phyloP scores from a whole-genome alignment of 2,329 filamentous ascomycete species.

The Fusarium kyushuense region DNA sequence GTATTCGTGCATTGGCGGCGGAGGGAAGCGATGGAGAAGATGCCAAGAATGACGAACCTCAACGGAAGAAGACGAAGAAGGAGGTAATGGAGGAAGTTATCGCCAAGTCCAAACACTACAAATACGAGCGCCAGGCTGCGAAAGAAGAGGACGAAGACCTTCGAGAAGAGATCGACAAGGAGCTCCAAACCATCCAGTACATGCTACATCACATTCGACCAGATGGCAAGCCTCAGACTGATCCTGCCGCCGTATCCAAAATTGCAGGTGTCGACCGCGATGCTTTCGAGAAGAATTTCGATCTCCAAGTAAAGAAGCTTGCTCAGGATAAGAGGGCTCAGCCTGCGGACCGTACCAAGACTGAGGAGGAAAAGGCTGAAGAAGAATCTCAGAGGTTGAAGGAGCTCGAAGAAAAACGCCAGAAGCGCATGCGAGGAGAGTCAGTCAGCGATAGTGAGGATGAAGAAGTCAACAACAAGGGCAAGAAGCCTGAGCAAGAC shows the following conservation, averaged over 20 bases:
- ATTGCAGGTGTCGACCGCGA: conserved; percentile 70
- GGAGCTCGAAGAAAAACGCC: conserved; percentile 83
- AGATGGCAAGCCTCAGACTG: conserved; percentile 52
- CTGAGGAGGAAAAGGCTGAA: conserved; percentile 84
- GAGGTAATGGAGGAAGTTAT: conserved; percentile 99
- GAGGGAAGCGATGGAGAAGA: conserved; percentile 63
- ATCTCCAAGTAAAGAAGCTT: conserved; percentile 83
- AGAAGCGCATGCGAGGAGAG: conserved; percentile 89
- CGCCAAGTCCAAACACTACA: conserved; percentile 95
- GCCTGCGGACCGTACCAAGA: conserved; percentile 90
- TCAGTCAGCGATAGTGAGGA: conserved; percentile 75
- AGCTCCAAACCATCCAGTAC: conserved; percentile 79
- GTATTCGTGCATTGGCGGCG: conserved; percentile 61
- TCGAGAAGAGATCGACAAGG: conserved; percentile 84
- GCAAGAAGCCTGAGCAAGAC: conserved; percentile 54
- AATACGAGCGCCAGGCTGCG: conserved; percentile 90
- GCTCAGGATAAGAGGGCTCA: conserved; percentile 86
- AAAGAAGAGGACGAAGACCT: conserved; percentile 96
- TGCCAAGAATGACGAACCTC: conserved; percentile 70
- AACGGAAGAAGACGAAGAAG: conserved; percentile 92
- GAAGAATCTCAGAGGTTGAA: conserved; percentile 82
- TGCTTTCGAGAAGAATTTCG: conserved; percentile 87
- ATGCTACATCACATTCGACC: conserved; percentile 69
- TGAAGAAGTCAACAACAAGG: conserved; percentile 58
- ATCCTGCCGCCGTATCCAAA: conserved; percentile 43